Percentiles rank a stretch among this genome's conserved stretches.
Evolutionary conservation across 768 basidiomycete species (phyloP).

Genomic region (Leccinum uliginosum): DNA sequence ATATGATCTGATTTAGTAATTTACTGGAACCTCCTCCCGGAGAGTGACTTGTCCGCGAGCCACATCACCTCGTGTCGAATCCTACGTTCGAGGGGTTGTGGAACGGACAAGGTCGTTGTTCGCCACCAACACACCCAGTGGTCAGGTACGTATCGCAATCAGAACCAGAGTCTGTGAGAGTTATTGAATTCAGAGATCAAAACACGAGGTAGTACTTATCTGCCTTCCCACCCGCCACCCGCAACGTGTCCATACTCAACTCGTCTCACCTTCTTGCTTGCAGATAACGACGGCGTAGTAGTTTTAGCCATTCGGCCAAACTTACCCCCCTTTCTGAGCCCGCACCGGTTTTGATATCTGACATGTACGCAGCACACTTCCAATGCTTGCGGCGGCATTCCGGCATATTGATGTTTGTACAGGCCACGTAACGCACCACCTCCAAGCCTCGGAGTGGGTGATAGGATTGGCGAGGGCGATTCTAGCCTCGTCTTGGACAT

Average conservation of each 20-base stretch:
- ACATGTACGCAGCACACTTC: slow-evolving; percentile 16
- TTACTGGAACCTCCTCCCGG: neutral
- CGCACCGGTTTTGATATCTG: neutral
- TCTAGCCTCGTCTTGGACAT: slow-evolving; percentile 55
- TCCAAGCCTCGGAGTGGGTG: slow-evolving; percentile 31
- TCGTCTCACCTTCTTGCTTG: neutral
- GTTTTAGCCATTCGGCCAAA: slow-evolving; percentile 1
- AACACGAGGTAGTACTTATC: slow-evolving; percentile 16
- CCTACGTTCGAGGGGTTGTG: neutral
- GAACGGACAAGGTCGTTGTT: slow-evolving; percentile 5
- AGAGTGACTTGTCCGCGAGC: neutral
- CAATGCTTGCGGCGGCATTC: neutral
- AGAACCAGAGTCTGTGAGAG: neutral
- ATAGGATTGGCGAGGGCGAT: slow-evolving; percentile 63
- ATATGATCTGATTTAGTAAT: neutral
- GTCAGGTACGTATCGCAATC: slow-evolving; percentile 3
- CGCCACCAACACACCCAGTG: neutral
- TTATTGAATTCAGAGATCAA: slow-evolving; percentile 2
- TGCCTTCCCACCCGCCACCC: neutral
- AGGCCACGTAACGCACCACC: slow-evolving; percentile 21
- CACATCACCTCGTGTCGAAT: slow-evolving; percentile 6
- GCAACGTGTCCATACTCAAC: slow-evolving; percentile 4
- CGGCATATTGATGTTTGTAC: slow-evolving; percentile 2
- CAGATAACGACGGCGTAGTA: slow-evolving; percentile 2
- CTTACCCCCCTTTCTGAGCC: neutral